phyloP scores from a whole-genome alignment of 2,329 filamentous ascomycete genomes.

The Teratosphaeria gauchensis region DNA sequence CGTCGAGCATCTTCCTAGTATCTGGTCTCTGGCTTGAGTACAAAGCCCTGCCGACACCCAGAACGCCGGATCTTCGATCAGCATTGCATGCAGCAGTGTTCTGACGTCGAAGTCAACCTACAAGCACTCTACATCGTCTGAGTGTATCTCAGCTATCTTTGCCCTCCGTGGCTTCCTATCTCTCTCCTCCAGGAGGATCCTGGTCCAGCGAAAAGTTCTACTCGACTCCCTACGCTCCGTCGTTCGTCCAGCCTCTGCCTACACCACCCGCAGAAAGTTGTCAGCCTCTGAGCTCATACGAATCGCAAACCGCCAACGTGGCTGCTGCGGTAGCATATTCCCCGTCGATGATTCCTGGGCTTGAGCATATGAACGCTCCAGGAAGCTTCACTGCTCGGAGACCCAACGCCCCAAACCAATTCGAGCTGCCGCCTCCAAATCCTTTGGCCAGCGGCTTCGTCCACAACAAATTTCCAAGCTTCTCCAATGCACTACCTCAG shows the following conservation, averaged over 20 bases:
- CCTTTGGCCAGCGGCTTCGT: conserved; percentile 32
- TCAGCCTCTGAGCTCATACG: conserved; percentile 20
- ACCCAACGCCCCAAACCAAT: conserved; percentile 59
- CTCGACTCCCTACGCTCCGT: conserved; percentile 11
- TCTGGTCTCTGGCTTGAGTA: conserved; percentile 27
- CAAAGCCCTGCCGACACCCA: conserved; percentile 25
- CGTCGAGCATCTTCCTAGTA: conserved; percentile 14
- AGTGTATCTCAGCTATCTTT: conserved; percentile 6
- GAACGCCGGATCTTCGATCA: conserved; percentile 19
- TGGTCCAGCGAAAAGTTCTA: conserved; percentile 18
- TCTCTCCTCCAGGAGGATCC: conserved; percentile 19
- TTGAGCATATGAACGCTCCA: conserved; percentile 51
- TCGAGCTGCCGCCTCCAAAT: conserved; percentile 58
- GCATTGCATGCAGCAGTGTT: conserved; percentile 15
- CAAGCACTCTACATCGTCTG: conserved; percentile 4
- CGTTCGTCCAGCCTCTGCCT: conserved; percentile 19
- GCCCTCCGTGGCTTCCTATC: conserved; percentile 25
- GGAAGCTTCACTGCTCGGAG: conserved; percentile 62
- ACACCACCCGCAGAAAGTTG: conserved; percentile 20
- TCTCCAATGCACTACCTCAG: conserved; percentile 31
- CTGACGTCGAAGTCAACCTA: conserved; percentile 10
- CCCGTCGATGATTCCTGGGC: conserved; percentile 51
- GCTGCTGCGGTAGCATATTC: conserved; percentile 52
- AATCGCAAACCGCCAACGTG: conserved; percentile 45
- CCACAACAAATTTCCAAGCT: conserved; percentile 43